Evolutionary conservation across 176 grass and related monocot species (phyloP).

Genomic region (Oryza glumipatula): DNA sequence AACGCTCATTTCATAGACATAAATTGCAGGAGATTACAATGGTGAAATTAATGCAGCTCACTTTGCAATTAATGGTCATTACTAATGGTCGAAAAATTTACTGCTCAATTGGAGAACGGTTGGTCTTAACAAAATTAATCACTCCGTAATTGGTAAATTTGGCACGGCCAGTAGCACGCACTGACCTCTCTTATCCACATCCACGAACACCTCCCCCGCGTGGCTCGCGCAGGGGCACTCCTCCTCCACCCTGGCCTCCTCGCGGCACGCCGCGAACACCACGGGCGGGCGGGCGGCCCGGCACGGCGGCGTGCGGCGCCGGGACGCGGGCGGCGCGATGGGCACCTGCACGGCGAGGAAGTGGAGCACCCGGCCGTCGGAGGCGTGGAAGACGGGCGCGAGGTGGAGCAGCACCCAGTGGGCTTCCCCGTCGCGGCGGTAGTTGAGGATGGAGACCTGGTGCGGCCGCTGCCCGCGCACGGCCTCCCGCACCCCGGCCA

Average conservation of each 20-base stretch:
- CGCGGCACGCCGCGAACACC: conserved; percentile 58
- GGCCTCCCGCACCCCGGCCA: conserved; percentile 74
- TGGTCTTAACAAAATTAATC: neutral
- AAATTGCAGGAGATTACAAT: neutral
- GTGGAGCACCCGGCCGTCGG: conserved; percentile 70
- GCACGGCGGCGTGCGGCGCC: neutral
- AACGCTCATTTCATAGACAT: neutral
- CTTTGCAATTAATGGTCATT: neutral
- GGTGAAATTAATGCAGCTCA: neutral
- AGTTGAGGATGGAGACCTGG: conserved; percentile 75
- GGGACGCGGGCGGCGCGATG: conserved; percentile 24
- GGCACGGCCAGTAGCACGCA: conserved; percentile 16
- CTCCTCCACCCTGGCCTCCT: conserved; percentile 61
- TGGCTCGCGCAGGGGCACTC: conserved; percentile 51
- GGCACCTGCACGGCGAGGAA: conserved; percentile 92
- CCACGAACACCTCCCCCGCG: conserved; percentile 57
- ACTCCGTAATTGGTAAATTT: neutral
- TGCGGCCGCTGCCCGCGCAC: conserved; percentile 58
- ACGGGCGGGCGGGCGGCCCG: neutral
- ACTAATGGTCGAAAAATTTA: neutral
- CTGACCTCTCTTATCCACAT: conserved; percentile 74
- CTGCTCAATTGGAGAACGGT: neutral
- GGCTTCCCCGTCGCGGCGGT: conserved; percentile 73
- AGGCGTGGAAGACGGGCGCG: conserved; percentile 69
- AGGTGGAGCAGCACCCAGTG: conserved; percentile 89